phyloP scores from a whole-genome alignment of 2,329 filamentous ascomycete species.

The Curvularia sp. region DNA sequence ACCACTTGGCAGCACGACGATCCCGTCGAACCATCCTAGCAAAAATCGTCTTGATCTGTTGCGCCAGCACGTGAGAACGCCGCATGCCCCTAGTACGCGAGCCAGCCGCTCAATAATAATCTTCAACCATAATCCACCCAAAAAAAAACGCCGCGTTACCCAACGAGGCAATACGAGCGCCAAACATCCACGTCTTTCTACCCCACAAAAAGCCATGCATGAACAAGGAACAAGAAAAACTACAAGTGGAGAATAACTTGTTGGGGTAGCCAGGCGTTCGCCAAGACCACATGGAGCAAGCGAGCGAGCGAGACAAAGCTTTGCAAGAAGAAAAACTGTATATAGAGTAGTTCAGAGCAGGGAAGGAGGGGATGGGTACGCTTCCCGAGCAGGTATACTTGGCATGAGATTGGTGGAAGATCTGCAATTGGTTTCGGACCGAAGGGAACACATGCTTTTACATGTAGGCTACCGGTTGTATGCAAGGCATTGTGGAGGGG shows the following conservation, averaged over 20 bases:
- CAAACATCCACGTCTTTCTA: background rate
- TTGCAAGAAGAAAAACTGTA: background rate
- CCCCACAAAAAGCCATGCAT: background rate
- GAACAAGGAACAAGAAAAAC: background rate
- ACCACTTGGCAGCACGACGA: background rate
- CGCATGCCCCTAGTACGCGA: background rate
- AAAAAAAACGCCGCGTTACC: background rate
- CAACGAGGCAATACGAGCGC: background rate
- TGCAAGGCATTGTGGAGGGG: background rate
- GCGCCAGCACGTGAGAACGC: background rate
- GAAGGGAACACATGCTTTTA: conserved; percentile 1
- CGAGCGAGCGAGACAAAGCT: background rate
- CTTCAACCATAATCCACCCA: background rate
- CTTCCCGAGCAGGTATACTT: background rate
- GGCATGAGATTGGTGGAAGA: conserved; percentile 16
- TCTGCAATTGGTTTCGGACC: conserved; percentile 8
- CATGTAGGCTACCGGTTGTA: conserved; percentile 1
- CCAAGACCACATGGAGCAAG: background rate
- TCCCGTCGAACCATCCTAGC: background rate
- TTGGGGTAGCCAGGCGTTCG: background rate
- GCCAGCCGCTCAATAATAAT: background rate
- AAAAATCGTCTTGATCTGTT: background rate
- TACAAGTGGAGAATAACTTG: background rate
- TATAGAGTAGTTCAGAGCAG: background rate
- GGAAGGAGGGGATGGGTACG: background rate